Conservation (phyloP, 1,139 yeast species). For the Diutina sp. region DNA sequence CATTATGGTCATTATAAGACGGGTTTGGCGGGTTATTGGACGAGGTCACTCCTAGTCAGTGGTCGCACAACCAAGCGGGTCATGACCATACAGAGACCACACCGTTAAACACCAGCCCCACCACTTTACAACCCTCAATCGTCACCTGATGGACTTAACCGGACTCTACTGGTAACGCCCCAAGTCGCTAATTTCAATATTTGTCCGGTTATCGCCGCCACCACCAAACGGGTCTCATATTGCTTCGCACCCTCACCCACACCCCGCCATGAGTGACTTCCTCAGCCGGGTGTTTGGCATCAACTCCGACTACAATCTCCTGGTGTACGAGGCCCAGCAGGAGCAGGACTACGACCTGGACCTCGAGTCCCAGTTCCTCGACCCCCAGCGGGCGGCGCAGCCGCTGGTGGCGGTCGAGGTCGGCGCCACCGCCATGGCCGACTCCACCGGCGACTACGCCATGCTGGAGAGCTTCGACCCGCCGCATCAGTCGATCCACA, state of each 20-base stretch:
- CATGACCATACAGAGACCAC: too few relatives aligned
- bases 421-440: not conserved
- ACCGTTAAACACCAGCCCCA: too few relatives aligned
- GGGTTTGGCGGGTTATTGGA: too few relatives aligned
- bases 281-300: constrained; percentile 2
- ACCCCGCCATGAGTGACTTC: not conserved
- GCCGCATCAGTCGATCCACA: not conserved
- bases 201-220: too few relatives aligned
- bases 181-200: too few relatives aligned
- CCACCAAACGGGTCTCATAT: too few relatives aligned
- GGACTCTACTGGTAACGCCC: too few relatives aligned
- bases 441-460: not conserved
- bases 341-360: not conserved
- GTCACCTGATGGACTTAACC: too few relatives aligned
- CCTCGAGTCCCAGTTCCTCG: not conserved
- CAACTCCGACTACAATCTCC: not conserved
- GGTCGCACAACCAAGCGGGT: too few relatives aligned
- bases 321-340: not conserved
- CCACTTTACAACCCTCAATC: too few relatives aligned
- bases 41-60: too few relatives aligned
- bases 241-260: not conserved
- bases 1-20: too few relatives aligned
- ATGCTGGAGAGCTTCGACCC: not conserved
- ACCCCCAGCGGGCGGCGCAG: not conserved
- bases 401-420: not conserved